Evolutionary conservation across 2,329 filamentous ascomycete species (phyloP).

Genomic region (Hymenoscyphus salicellus): DNA sequence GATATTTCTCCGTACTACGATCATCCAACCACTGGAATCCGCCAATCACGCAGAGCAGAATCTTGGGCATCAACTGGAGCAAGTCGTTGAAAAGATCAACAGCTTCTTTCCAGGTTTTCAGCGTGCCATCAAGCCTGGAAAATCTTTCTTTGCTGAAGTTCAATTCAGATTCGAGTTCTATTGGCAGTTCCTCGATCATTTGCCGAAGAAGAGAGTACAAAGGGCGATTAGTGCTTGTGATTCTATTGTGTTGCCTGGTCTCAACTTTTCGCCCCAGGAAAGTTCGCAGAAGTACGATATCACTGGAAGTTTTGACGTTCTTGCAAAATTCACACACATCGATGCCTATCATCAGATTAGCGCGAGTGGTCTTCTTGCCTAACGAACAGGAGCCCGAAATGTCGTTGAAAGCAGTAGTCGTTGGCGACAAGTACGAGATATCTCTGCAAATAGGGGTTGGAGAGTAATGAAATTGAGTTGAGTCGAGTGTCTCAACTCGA

Average conservation of each 20-base stretch:
- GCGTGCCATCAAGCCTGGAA: not conserved
- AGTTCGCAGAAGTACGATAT: not conserved
- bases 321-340: not conserved
- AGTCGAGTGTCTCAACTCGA: no score
- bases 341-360: not conserved
- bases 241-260: not conserved
- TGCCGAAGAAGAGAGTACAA: not conserved
- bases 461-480: no score
- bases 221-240: not conserved
- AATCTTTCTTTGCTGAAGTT: not conserved
- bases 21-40: not conserved
- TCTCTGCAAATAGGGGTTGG: not conserved
- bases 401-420: not conserved
- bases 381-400: not conserved
- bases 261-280: not conserved
- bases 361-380: not conserved
- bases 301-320: not conserved
- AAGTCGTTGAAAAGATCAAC: not conserved
- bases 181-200: not conserved
- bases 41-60: not conserved
- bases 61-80: not conserved
- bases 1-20: not conserved
- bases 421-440: not conserved
- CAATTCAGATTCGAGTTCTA: not conserved
- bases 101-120: not conserved